Base-by-base conservation (phyloP, 176 grass and related monocot species). In the Miscanthus lutarioriparius region DNA sequence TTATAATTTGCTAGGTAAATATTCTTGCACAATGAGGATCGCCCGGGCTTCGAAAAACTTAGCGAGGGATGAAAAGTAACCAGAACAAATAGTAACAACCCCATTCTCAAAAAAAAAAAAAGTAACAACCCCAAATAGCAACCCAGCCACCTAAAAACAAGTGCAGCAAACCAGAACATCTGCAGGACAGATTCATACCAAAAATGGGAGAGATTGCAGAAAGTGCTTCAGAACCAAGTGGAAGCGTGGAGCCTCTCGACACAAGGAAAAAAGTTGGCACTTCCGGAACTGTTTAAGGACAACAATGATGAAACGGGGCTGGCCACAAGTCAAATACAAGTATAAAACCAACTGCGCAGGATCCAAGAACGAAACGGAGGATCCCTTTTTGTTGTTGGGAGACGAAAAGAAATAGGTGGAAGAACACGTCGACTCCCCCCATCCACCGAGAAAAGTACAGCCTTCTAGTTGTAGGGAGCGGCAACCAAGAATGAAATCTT, bases 231-330 rank as follows among this genome's bases (percentile, higher is more conserved):
- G 15, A 47, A 27, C 19, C 15, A 66, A 67, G 77, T 74, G 58
- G 70, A 48, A 68, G 71, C 14, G 72, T 25, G 51, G n/a, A 77
- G 64, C 71, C 70, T 56, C 33, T 26, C 13, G 27, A 54, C 23
- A 41, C 32, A 20, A 71, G 51, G 25, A 58, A 40, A 56, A 30
- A 67, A 39, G 22, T 1, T 6, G 10, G 16, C 4, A 4, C 2
- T 26, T 81, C 58, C 49, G 4, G 7, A 17, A 39, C 2, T 74
- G 11, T 88, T 40, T 74, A 74, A 84, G 43, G 19, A n/a, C 35
- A 74, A 3, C 54, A 48, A 84, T 61, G 88, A 82, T 86, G 83
- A 47, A 19, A 86, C 66, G 35, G 39, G 65, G 74, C 35, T 86
- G 83, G 43, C 70, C 14, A 86, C 10, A 72, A 16, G 73, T 38